Base-by-base conservation (phyloP, 495 filamentous ascomycete genomes). In the Rhizodiscina lignyota region DNA sequence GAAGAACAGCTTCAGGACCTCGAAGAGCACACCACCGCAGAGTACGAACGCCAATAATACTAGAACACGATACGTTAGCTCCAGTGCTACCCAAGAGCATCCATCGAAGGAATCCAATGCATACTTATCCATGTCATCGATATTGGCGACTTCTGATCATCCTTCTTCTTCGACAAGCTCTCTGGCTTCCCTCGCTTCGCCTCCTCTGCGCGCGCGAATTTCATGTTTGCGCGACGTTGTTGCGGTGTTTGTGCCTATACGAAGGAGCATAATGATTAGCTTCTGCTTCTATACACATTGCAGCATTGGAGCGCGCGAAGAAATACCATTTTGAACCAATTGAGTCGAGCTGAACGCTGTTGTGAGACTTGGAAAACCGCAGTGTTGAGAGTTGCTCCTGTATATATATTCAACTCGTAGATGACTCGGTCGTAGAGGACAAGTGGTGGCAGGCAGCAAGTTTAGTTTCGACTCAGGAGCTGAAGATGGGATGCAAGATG, bases 221-320 rank as follows among this genome's bases (percentile, higher is more conserved):
- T 77, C 39, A 76, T 74, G 61, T 96, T 96, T 24, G 81, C 79
- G 50, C 72, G 73, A 44, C 86, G 79, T 64, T 96, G 91, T 55
- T 85, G 72, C 20, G 83, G 86, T 41, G 89, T 97, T 77, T 97
- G 89, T 19, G 79, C 79, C 86, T 97, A 45, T 39, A 21, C 6
- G 23, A 38, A 15, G 18, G 19, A 12, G n/a, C n/a, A 13, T 21
- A 18, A 20, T 20, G 18, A 34, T 12, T 38, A n/a, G n/a, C n/a
- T n/a, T n/a, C n/a, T n/a, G n/a, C n/a, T n/a, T n/a, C n/a, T n/a
- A n/a, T n/a, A n/a, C n/a, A n/a, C n/a, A n/a, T n/a, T n/a, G n/a
- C n/a, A n/a, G n/a, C n/a, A n/a, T n/a, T n/a, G n/a, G n/a, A n/a
- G n/a, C n/a, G n/a, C n/a, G n/a, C n/a, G n/a, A n/a, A n/a, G n/a